phyloP scores from a whole-genome alignment of 805 yeast species.

The Yamadazyma insecticola region DNA sequence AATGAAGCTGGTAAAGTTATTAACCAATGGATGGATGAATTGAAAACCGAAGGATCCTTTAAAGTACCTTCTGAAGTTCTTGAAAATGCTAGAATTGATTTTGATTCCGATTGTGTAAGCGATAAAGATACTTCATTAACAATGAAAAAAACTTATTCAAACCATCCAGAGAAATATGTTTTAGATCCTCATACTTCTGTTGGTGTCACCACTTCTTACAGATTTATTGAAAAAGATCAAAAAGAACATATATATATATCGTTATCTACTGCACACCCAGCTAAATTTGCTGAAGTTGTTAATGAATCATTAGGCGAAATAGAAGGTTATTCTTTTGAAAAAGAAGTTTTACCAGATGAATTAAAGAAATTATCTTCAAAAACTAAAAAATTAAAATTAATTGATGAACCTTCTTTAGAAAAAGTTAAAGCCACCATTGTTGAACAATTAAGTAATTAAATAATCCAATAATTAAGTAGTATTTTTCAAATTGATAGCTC shows the following conservation, averaged over 20 bases:
- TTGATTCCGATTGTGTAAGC: conserved; percentile 75
- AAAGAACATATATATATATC: conserved; percentile 55
- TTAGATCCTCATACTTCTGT: conserved; percentile 97
- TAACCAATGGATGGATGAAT: conserved; percentile 69
- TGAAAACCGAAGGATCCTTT: conserved; percentile 75
- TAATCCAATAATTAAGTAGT: conserved; percentile 1
- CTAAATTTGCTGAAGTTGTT: conserved; percentile 96
- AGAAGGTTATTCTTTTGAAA: conserved; percentile 78
- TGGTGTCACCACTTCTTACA: conserved; percentile 77
- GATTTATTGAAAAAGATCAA: conserved; percentile 44
- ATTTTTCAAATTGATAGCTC: conserved; percentile 56
- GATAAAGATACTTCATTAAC: conserved; percentile 77
- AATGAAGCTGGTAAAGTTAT: conserved; percentile 69
- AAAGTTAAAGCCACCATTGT: conserved; percentile 72
- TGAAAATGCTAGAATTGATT: conserved; percentile 59
- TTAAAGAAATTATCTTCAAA: conserved; percentile 65
- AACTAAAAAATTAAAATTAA: conserved; percentile 68
- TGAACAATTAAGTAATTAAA: conserved; percentile 47
- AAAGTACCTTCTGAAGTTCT: conserved; percentile 62
- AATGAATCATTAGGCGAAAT: conserved; percentile 65
- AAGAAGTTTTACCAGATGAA: conserved; percentile 85
- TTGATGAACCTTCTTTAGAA: conserved; percentile 69
- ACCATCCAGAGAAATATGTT: conserved; percentile 63
- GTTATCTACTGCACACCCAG: conserved; percentile 97
- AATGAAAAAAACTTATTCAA: conserved; percentile 63